Evolutionary conservation across 495 filamentous ascomycete genomes (phyloP), one percentile per base, ranked within the genome.

Genomic region (Hypoxylon subgilvum): DNA sequence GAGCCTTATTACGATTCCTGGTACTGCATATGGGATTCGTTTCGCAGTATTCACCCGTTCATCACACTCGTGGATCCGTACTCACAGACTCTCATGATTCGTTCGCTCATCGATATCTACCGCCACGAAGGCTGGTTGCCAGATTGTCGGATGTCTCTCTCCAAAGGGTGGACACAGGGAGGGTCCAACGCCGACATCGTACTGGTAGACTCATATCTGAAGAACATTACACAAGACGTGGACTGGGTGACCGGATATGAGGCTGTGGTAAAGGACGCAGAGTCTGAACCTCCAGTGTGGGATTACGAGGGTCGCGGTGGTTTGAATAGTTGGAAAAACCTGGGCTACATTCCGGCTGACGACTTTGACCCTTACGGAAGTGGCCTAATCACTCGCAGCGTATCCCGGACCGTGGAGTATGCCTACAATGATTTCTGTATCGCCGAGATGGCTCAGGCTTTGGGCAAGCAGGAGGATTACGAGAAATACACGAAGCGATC

Each of bases 1-100:
- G 85, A 88, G 65, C 86, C 87, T 6, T 89, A 90, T 61, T 90
- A 84, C 50, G 87, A 90, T 56, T 86, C 82, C 27, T 88, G 79
- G 66, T 90, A 90, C 56, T 89, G 85, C 46, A 74, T 74, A 14
- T 89, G 86, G 87, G 87, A 90, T 68, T 83, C 81, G 3, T 90
- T 85, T 63, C 79, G 87, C 7, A 83, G 78, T 30, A 83, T 84
- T 28, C 85, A 88, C 54, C 83, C 83, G 14, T 70, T 90, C 14
- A 67, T 90, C 40, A 89, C 86, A 0, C 60, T 90, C 22, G 53
- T 88, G 10, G 87, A 89, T 65, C 86, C 86, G 0, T 42, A 77
- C 6, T 80, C 82, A 1, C 83, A 88, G 68, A 81, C 82, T 0
- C 69, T 75, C 16, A 86, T 87, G 84, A 76, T 89, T 31, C 75